Conservation (phyloP, 352 stramenopile genomes). For the Phytopythium cucurbitacearum region DNA sequence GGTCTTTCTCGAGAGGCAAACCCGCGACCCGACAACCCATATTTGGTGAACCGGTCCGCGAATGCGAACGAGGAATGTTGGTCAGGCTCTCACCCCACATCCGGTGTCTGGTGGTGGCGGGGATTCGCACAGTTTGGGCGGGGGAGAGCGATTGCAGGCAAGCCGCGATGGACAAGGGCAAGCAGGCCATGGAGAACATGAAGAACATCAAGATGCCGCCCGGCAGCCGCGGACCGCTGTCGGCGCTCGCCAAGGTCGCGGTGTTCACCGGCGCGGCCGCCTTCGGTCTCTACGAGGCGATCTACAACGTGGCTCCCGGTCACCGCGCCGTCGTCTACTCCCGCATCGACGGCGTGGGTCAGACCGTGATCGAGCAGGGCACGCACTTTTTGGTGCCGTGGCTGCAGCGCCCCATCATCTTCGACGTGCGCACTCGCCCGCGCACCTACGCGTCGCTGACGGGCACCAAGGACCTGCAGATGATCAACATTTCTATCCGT, state of each 20-base stretch:
- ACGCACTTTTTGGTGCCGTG: conserved; percentile 98
- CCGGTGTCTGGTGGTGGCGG: conserved; percentile 19
- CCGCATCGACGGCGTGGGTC: conserved; percentile 80
- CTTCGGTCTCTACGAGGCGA: conserved; percentile 78
- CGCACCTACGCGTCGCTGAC: conserved; percentile 91
- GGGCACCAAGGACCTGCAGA: conserved; percentile 97
- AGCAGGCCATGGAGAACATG: conserved; percentile 86
- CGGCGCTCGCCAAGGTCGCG: conserved; percentile 59
- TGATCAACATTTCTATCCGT: conserved; percentile 99
- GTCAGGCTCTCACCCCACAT: conserved; percentile 2
- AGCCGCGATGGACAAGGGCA: conserved; percentile 75
- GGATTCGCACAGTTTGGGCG: conserved; percentile 15
- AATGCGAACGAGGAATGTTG: conserved; percentile 1
- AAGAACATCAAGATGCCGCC: conserved; percentile 87
- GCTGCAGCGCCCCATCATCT: conserved; percentile 96
- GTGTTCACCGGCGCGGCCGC: conserved; percentile 52
- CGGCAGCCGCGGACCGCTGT: conserved; percentile 45
- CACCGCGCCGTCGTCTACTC: conserved; percentile 90
- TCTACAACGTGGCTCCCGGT: conserved; percentile 88
- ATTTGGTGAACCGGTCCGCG: no score
- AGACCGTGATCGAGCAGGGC: conserved; percentile 87
- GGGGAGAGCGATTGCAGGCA: conserved; percentile 4
- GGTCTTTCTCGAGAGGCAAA: no score
- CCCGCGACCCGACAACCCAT: no score
- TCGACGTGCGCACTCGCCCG: conserved; percentile 91